Percentiles rank a stretch among this genome's conserved stretches.
Evolutionary conservation across 1,284 basidiomycete species (phyloP).

Genomic region (Ustilago trichophora): DNA sequence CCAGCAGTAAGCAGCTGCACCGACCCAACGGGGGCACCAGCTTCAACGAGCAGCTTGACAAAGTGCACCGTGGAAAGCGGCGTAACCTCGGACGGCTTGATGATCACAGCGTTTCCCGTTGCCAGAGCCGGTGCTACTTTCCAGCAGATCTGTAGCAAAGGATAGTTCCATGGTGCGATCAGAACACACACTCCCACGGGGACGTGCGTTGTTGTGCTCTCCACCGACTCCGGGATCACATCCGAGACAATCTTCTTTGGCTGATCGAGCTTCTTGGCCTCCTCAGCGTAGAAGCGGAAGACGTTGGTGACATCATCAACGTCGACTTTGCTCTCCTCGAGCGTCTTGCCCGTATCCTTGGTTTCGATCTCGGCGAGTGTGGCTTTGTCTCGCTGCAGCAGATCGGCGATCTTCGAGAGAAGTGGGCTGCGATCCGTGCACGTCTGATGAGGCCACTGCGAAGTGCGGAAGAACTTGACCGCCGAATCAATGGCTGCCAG

Average conservation of each 20-base stretch:
- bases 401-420: conserved; percentile 54
- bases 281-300: conserved; percentile 64
- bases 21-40: conserved; percentile 56
- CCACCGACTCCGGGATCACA: conserved; percentile 56
- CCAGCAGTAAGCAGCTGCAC: conserved; percentile 63
- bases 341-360: conserved; percentile 65
- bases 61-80: conserved; percentile 64
- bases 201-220: conserved; percentile 55
- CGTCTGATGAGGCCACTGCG: conserved; percentile 50
- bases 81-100: conserved; percentile 67
- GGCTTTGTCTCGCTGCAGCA: conserved; percentile 59
- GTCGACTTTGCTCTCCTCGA: conserved; percentile 60
- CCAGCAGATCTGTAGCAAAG: conserved; percentile 65
- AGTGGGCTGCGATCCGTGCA: conserved; percentile 47
- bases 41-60: conserved; percentile 59
- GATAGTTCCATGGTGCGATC: conserved; percentile 66
- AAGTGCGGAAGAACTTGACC: conserved; percentile 52
- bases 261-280: conserved; percentile 58
- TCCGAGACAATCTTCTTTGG: conserved; percentile 55
- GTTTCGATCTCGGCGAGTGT: conserved; percentile 60
- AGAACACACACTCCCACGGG: conserved; percentile 65
- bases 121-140: conserved; percentile 65
- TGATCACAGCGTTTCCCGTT: conserved; percentile 63
- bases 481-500: conserved; percentile 55
- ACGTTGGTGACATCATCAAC: conserved; percentile 65